Evolutionary conservation across 345 rosid species (phyloP).

Genomic region (Ceriops decandra): DNA sequence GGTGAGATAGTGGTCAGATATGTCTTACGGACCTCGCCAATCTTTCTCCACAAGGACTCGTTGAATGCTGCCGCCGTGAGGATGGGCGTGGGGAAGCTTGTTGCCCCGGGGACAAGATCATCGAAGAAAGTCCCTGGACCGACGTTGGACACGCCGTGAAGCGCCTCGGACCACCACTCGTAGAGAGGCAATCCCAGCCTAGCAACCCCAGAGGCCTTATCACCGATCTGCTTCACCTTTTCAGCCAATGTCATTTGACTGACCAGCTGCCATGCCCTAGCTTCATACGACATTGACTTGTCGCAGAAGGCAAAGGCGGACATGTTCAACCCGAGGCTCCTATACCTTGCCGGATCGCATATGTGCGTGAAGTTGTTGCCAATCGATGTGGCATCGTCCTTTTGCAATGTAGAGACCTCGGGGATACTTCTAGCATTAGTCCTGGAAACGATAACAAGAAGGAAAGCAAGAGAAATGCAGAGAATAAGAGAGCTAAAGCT

Average conservation of each 20-base stretch:
- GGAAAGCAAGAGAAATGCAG: too few relatives aligned
- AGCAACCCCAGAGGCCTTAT: conserved; percentile 22
- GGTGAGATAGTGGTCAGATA: too few relatives aligned
- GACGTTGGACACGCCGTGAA: conserved; percentile 41
- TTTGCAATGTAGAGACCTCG: too few relatives aligned
- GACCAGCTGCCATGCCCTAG: conserved; percentile 35
- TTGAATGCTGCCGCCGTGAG: conserved; percentile 37
- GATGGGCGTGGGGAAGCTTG: conserved; percentile 45
- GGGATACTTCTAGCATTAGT: too few relatives aligned
- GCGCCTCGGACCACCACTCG: conserved; percentile 52
- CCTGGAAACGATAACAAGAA: too few relatives aligned
- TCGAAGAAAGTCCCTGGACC: conserved; percentile 36
- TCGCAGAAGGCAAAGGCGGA: conserved; percentile 28
- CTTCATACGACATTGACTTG: conserved; percentile 20
- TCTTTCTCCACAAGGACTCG: conserved; percentile 35
- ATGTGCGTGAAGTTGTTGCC: conserved; percentile 10
- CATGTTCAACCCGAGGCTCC: conserved; percentile 17
- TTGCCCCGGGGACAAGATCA: conserved; percentile 30
- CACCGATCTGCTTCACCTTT: conserved; percentile 32
- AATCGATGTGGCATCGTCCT: background rate
- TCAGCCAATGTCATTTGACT: conserved; percentile 30
- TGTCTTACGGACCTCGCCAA: conserved; percentile 34
- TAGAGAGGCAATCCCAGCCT: conserved; percentile 38
- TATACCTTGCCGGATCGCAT: conserved; percentile 24
- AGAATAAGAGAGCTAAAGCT: too few relatives aligned